phyloP scores from a whole-genome alignment of 73 alveolate genomes.

The Tetrahymena thermophila region DNA sequence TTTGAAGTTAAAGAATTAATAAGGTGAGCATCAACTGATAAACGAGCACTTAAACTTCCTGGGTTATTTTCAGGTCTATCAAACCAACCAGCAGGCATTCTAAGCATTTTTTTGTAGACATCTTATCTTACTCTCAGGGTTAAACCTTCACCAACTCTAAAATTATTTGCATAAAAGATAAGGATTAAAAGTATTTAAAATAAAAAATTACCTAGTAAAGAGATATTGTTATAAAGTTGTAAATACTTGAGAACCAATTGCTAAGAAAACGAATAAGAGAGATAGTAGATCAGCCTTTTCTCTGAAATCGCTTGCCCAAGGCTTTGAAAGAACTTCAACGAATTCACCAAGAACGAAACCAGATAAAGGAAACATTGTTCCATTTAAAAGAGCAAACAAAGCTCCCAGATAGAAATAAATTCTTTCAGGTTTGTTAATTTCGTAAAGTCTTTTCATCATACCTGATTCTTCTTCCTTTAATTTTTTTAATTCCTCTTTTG shows the following conservation, averaged over 20 bases:
- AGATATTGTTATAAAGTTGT: not conserved
- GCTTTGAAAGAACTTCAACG: not conserved
- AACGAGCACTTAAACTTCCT: slow-evolving; percentile 42
- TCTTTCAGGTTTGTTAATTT: not conserved
- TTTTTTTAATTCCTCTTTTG: not conserved
- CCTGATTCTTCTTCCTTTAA: not conserved
- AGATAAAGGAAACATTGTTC: slow-evolving; percentile 24
- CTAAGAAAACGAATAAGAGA: not conserved
- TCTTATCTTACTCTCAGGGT: slow-evolving; percentile 26
- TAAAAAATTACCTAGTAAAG: not conserved
- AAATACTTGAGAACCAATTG: not conserved
- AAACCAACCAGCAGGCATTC: slow-evolving; percentile 37
- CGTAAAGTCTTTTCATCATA: not conserved
- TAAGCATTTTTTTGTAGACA: slow-evolving; percentile 20
- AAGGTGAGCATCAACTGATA: slow-evolving; percentile 33
- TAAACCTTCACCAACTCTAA: slow-evolving; percentile 22
- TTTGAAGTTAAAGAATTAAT: slow-evolving; percentile 28
- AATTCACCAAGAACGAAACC: slow-evolving; percentile 8
- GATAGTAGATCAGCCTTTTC: not conserved
- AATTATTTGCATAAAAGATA: not conserved
- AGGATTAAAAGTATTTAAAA: not conserved
- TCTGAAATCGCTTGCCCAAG: not conserved
- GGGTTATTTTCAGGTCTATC: slow-evolving; percentile 49
- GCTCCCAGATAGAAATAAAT: slow-evolving; percentile 4
- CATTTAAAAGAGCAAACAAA: slow-evolving; percentile 14